These are phyloP conservation scores for Blastomyces percursus DNA, from an alignment of 2,329 filamentous ascomycete species.

Conservation along the genomic window DNA sequence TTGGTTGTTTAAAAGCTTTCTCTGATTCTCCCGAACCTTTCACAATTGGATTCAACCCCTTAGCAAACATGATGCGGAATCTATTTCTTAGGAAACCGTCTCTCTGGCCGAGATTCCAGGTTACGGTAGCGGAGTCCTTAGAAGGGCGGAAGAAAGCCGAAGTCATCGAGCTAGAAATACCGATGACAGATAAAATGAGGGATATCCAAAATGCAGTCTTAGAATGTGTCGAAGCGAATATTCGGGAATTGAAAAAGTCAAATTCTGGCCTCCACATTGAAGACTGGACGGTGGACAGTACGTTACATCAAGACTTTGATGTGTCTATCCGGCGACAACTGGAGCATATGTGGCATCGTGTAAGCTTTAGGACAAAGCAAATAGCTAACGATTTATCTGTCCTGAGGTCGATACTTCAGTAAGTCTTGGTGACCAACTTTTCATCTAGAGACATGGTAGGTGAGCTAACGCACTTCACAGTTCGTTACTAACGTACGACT, in stretches of 20 bases:
- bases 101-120: slow-evolving; percentile 86
- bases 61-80: slow-evolving; percentile 84
- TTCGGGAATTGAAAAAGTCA: slow-evolving; percentile 82
- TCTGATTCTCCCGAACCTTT: slow-evolving; percentile 90
- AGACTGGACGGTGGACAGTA: slow-evolving; percentile 92
- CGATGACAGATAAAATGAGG: slow-evolving; percentile 89
- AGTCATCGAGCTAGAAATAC: slow-evolving; percentile 90
- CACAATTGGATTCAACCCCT: slow-evolving; percentile 72
- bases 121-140: slow-evolving; percentile 75
- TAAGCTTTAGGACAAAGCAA: slow-evolving; percentile 88
- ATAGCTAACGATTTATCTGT: slow-evolving; percentile 84
- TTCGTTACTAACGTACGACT: slow-evolving; percentile 70
- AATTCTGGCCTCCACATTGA: slow-evolving; percentile 90
- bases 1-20: slow-evolving; percentile 89
- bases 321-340: slow-evolving; percentile 76
- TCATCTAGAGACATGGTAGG: neutral
- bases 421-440: slow-evolving; percentile 17
- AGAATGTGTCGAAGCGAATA: slow-evolving; percentile 91
- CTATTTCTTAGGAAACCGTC: slow-evolving; percentile 81
- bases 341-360: slow-evolving; percentile 93
- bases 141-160: slow-evolving; percentile 90
- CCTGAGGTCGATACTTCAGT: slow-evolving; percentile 70
- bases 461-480: slow-evolving; percentile 21
- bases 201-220: slow-evolving; percentile 90
- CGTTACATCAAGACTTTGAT: slow-evolving; percentile 86